Base-by-base conservation (phyloP, 768 basidiomycete genomes). In the Leucocoprinus birnbaumii region DNA sequence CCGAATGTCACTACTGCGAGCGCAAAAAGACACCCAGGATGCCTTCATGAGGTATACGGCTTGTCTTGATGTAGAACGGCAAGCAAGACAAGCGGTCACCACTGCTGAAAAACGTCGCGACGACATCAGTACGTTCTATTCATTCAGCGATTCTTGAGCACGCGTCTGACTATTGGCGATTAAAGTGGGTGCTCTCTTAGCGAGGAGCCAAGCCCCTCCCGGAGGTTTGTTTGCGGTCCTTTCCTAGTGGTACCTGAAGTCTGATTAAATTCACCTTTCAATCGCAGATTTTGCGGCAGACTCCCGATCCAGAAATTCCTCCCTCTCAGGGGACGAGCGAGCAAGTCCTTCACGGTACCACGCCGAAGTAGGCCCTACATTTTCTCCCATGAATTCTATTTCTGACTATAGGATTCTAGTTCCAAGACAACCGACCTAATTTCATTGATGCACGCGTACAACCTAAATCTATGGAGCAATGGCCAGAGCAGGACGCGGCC, bases 11-110 rank as follows among this genome's bases (percentile, higher is more conserved):
- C 72, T 87, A n/a, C 62, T 77, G 42, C 78, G 85, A 42, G 84
- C 85, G 19, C 85, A 86, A 63, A 82, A 85, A 62, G 86, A 87
- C 48, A 84, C 86, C 0, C 85, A 88, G 61, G 87, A 88, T 41
- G 80, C 86, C 2, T 86, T 88, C 62, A 75, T 83, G 64, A 73
- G 81, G 48, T 89, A 89, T 62, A 88, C 82, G 10, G 75, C 80
- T 10, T 87, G 83, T 68, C 72, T 89, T 16, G 86, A 89, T 62
- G 71, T 80, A 10, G 87, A 90, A 63, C 73, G 75, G 41, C 83
- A 84, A 65, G 86, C 87, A 46, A 76, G 83, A 61, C 80, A 82
- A 60, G 82, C 84, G 56, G 83, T 89, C 10, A 67, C 67, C 5
- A 71, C 80, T 53, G 84, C 84, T 51, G 87, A 89, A 62, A 85